These are phyloP conservation scores for Calonectria naviculata DNA, from an alignment of 2,329 filamentous ascomycete species.

Conservation along the genomic window DNA sequence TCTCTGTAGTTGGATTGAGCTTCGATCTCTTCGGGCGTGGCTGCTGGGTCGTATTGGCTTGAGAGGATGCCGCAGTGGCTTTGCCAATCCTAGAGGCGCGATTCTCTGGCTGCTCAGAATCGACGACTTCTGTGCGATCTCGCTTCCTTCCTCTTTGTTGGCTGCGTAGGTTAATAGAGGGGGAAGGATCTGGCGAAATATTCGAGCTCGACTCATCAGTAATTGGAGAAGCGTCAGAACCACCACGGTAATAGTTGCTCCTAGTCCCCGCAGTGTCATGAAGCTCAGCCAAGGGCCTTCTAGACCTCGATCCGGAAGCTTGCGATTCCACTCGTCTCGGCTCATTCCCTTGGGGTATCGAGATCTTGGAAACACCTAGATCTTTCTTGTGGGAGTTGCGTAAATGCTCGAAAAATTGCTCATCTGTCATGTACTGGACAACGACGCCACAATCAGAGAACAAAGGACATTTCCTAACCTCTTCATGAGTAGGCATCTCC, in stretches of 20 bases:
- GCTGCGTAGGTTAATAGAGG: background rate
- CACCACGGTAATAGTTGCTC: background rate
- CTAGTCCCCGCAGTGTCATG: background rate
- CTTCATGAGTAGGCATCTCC: no score
- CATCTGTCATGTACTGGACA: slow-evolving; percentile 13
- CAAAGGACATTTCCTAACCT: slow-evolving; percentile 16
- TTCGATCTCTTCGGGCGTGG: background rate
- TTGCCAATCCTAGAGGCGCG: background rate
- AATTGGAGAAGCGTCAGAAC: background rate
- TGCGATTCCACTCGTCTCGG: no score
- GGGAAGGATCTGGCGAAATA: background rate
- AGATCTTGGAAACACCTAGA: background rate
- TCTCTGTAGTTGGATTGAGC: background rate
- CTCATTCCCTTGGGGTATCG: background rate
- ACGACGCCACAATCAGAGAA: slow-evolving; percentile 27
- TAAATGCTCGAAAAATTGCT: slow-evolving; percentile 19
- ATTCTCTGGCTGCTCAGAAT: background rate
- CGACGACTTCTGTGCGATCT: no score
- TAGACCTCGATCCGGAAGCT: background rate
- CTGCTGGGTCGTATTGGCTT: background rate
- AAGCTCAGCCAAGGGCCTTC: background rate
- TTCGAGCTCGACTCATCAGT: background rate
- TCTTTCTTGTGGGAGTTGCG: background rate
- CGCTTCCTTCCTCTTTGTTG: background rate
- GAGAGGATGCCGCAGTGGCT: background rate